Conservation (phyloP, 129 eudicot species). For the Artemisia annua region DNA sequence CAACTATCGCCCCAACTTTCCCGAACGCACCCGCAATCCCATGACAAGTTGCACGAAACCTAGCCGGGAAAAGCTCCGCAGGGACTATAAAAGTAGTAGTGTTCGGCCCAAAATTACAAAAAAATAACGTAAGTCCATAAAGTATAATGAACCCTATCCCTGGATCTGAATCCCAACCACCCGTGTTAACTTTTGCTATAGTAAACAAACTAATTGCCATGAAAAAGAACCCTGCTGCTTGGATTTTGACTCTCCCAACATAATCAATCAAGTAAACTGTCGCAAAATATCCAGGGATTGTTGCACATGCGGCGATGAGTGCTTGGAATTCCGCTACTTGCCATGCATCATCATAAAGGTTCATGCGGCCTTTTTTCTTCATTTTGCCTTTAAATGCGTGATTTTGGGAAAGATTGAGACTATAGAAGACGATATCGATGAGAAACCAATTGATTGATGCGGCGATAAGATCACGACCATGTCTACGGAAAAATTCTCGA, state of each 20-base stretch:
- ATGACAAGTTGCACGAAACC: slow-evolving; percentile 64
- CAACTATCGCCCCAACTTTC: slow-evolving; percentile 54
- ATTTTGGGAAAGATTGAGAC: slow-evolving; percentile 48
- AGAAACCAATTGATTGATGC: slow-evolving; percentile 48
- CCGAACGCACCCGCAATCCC: slow-evolving; percentile 61
- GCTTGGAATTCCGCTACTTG: slow-evolving; percentile 42
- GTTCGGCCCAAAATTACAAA: slow-evolving; percentile 64
- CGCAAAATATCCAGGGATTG: slow-evolving; percentile 55
- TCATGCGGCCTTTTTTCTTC: slow-evolving; percentile 3
- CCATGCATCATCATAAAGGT: slow-evolving; percentile 44
- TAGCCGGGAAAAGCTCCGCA: slow-evolving; percentile 66
- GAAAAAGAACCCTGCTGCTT: slow-evolving; percentile 49
- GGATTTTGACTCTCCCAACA: slow-evolving; percentile 53
- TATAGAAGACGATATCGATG: slow-evolving; percentile 51
- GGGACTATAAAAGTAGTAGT: slow-evolving; percentile 68
- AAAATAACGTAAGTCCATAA: slow-evolving; percentile 52
- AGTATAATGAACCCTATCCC: slow-evolving; percentile 35
- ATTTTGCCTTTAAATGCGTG: slow-evolving; percentile 23
- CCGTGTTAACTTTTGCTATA: slow-evolving; percentile 22
- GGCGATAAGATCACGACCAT: slow-evolving; percentile 60
- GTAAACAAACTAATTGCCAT: slow-evolving; percentile 52
- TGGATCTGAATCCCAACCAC: slow-evolving; percentile 17
- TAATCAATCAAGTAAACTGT: slow-evolving; percentile 53
- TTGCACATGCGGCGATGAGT: slow-evolving; percentile 44
- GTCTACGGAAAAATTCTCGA: slow-evolving; percentile 41